Evolutionary conservation across 164 flowering plant species (phyloP), one percentile per base, ranked within the genome.

Genomic region (Magnolia kwangsiensis): DNA sequence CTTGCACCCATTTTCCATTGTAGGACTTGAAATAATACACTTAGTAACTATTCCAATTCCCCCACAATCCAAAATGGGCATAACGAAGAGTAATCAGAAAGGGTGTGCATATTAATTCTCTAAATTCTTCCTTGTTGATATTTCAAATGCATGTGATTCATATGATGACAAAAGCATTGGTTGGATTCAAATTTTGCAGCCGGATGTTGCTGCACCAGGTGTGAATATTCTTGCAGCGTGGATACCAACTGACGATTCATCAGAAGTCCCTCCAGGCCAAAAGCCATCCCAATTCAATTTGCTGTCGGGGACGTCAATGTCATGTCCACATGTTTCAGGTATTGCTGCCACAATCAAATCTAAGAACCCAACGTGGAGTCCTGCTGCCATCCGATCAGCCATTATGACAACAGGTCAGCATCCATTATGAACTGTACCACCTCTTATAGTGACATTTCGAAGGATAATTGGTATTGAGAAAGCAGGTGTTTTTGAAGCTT

Each of bases 151-250:
- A 9, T 9, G 59, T 14, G 16, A 55, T 55, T 55, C 59, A 55
- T 65, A 10, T 65, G 68, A 63, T 4, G 9, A 29, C 29, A 4
- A 65, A 24, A 65, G 23, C 6, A 65, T 20, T 14, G 51, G 27
- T 11, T 8, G 31, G 59, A 50, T 71, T 61, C 51, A 49, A 24
- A n/a, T 76, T 75, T 71, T 82, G 84, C 87, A 94, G 98, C 98
- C 98, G 18, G 98, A 94, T 78, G 81, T 92, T 45, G 83, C 92
- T 7, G 98, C 94, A 71, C 98, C 98, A 18, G 98, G 98, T 63
- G 96, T 91, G 21, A 80, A 78, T 75, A 91, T 92, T 75, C 89
- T 94, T 13, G 97, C 98, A 59, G 90, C 97, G 16, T 92, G 91
- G 94, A 85, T 85, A 1, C 87, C 81, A 27, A 88, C 86, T 45